A percentile compares a stretch with the other conserved stretches of the same genome.
Conservation (phyloP, 768 basidiomycete genomes). For the Kwoniella dejecticola region DNA sequence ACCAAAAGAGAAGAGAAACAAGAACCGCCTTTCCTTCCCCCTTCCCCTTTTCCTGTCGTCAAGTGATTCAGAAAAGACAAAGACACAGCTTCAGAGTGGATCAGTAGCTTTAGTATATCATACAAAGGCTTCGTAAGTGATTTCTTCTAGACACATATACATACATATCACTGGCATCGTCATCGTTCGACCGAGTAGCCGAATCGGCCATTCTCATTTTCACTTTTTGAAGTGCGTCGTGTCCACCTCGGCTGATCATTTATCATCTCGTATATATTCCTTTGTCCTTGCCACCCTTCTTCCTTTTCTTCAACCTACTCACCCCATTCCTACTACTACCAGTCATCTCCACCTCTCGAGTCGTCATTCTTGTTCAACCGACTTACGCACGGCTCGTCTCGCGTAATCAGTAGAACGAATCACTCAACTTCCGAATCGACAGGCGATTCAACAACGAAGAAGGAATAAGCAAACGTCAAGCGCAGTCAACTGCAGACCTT, state of each 20-base stretch:
- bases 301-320: constrained; percentile 7
- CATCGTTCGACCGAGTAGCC: constrained; percentile 1
- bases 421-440: background rate
- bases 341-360: constrained; percentile 2
- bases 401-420: background rate
- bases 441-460: background rate
- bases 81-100: background rate
- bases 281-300: background rate
- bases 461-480: background rate
- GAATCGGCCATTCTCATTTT: background rate
- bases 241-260: background rate
- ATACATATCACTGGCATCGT: background rate
- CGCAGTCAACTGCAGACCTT: constrained; percentile 23
- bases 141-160: too few species aligned
- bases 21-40: background rate
- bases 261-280: constrained; percentile 2
- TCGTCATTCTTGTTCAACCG: background rate
- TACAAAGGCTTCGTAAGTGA: background rate
- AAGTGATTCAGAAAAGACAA: too few species aligned
- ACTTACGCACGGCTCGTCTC: background rate
- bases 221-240: background rate
- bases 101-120: background rate
- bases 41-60: too few species aligned
- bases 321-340: background rate
- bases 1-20: constrained; percentile 2